A percentile compares a stretch with the other conserved stretches of the same genome.
Evolutionary conservation across 208 protist genomes (phyloP).

Genomic region (Leishmania major): DNA sequence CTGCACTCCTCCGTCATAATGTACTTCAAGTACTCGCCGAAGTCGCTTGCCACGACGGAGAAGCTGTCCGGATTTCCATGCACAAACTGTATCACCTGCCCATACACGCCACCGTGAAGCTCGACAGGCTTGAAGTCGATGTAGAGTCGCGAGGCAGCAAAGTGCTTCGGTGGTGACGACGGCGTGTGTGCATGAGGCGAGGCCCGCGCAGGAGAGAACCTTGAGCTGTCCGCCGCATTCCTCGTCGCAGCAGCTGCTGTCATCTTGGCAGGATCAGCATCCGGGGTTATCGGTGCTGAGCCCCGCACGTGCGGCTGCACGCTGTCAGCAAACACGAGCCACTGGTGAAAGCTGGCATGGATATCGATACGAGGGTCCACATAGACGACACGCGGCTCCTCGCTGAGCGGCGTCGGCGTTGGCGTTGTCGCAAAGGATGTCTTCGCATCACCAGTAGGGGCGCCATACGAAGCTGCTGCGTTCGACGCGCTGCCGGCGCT

Average conservation of each 20-base stretch:
- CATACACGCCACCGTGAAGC: slow-evolving; percentile 28
- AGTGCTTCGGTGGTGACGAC: slow-evolving; percentile 5
- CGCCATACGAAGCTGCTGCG: not conserved
- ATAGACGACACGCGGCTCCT: slow-evolving; percentile 25
- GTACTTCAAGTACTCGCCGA: slow-evolving; percentile 59
- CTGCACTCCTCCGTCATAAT: slow-evolving; percentile 64
- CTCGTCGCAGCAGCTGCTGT: slow-evolving; percentile 7
- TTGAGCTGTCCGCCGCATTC: not conserved
- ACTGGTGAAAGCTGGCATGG: slow-evolving; percentile 39
- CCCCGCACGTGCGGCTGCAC: slow-evolving; percentile 46
- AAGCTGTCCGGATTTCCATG: slow-evolving; percentile 48
- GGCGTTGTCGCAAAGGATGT: not conserved
- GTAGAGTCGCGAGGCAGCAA: slow-evolving; percentile 48
- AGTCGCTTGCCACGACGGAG: slow-evolving; percentile 52
- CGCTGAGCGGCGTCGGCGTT: not conserved
- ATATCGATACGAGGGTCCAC: slow-evolving; percentile 57
- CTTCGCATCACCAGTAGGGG: not conserved
- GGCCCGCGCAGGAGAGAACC: not conserved
- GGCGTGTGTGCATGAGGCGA: not conserved
- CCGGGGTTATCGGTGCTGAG: slow-evolving; percentile 8
- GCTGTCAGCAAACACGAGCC: slow-evolving; percentile 62
- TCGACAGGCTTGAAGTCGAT: slow-evolving; percentile 48
- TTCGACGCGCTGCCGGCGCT: not conserved
- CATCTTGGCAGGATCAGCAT: slow-evolving; percentile 26
- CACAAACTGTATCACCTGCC: slow-evolving; percentile 59